phyloP scores from a whole-genome alignment of 305 asterid genomes.

The Solanum hybrid region DNA sequence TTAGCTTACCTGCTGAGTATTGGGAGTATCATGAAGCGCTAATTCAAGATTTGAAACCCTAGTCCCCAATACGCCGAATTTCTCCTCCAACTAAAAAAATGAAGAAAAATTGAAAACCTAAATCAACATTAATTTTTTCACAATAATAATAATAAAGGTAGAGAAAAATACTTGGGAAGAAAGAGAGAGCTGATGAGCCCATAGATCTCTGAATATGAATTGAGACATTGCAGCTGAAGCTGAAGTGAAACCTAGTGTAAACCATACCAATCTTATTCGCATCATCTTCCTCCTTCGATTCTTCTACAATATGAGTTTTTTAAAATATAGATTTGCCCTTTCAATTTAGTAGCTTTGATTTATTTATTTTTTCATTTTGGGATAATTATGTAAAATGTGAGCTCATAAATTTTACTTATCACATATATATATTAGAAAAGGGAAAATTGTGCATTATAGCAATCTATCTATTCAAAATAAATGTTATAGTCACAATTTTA shows the following conservation, averaged over 20 bases:
- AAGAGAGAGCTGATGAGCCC: constrained; percentile 11
- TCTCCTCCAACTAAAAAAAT: background rate
- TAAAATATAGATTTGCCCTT: background rate
- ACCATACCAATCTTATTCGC: constrained; percentile 52
- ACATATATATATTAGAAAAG: background rate
- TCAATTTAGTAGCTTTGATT: background rate
- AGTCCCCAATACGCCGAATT: background rate
- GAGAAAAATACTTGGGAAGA: constrained; percentile 23
- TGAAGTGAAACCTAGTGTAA: constrained; percentile 40
- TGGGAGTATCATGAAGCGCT: background rate
- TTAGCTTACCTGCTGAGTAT: constrained; percentile 3
- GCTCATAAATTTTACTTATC: background rate
- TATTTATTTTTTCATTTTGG: background rate
- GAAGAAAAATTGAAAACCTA: background rate
- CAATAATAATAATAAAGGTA: background rate
- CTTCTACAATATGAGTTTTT: background rate
- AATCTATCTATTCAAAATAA: no score
- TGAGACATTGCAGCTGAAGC: constrained; percentile 42
- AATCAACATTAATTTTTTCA: background rate
- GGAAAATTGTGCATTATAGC: no score
- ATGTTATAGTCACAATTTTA: no score
- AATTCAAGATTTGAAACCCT: constrained; percentile 8
- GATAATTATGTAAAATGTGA: background rate
- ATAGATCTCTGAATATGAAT: constrained; percentile 42
- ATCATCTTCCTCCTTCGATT: constrained; percentile 22